Conservation (phyloP, 768 basidiomycete genomes). For the Mycena galopus region DNA sequence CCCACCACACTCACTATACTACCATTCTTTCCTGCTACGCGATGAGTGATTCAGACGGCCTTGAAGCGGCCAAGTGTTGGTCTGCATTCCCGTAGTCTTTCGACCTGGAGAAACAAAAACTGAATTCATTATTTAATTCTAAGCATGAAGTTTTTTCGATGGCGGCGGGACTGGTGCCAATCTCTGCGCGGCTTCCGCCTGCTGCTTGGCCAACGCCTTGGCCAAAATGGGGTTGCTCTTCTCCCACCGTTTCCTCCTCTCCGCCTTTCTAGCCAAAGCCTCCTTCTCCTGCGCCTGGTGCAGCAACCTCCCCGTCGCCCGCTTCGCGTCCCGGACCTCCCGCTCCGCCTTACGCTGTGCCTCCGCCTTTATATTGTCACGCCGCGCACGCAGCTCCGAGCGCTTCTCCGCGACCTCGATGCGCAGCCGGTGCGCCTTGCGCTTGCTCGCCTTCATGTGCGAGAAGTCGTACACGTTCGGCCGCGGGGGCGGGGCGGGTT, state of each 20-base stretch:
- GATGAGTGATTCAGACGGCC: too few relatives aligned
- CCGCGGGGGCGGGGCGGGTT: neutral
- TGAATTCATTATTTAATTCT: too few relatives aligned
- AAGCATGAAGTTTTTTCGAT: conserved; percentile 4
- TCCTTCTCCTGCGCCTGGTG: conserved; percentile 27
- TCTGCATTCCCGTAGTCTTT: too few relatives aligned
- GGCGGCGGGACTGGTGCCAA: neutral
- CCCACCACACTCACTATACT: conserved; percentile 17
- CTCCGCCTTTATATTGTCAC: neutral
- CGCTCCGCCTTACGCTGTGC: conserved; percentile 1
- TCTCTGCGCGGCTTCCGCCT: conserved; percentile 1
- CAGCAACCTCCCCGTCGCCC: neutral
- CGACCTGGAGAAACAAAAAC: too few relatives aligned
- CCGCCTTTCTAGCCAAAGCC: conserved; percentile 2
- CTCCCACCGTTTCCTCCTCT: conserved; percentile 21
- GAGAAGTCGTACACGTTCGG: conserved; percentile 34
- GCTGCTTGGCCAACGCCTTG: conserved; percentile 3
- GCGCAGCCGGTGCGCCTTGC: conserved; percentile 27
- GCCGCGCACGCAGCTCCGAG: neutral
- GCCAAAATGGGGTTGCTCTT: conserved; percentile 14
- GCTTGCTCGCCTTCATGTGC: conserved; percentile 36
- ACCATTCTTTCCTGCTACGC: neutral
- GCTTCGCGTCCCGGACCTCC: neutral
- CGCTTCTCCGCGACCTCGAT: conserved; percentile 25
- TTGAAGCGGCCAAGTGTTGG: too few relatives aligned